Evolutionary conservation across 257 asterid species (phyloP).

Genomic region (Ajuga chamaepitys): DNA sequence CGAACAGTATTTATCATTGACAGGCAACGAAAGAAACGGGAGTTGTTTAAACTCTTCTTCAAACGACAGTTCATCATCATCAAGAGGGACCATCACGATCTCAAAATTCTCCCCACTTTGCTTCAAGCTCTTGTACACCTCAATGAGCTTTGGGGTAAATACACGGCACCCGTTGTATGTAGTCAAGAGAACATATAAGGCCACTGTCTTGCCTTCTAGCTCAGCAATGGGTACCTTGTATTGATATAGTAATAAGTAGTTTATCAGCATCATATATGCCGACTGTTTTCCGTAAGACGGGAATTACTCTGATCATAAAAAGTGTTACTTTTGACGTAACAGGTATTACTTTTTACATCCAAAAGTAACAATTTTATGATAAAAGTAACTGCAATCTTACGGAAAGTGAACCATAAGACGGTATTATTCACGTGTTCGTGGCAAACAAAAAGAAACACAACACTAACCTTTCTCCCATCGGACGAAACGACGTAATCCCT

Average conservation of each 20-base stretch:
- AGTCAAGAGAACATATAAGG: slow-evolving; percentile 50
- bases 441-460: not conserved
- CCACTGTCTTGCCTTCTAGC: slow-evolving; percentile 77
- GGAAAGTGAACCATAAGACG: too few relatives aligned
- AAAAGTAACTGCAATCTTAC: not conserved
- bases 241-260: not conserved
- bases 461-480: slow-evolving; percentile 65
- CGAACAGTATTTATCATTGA: slow-evolving; percentile 40
- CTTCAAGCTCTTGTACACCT: slow-evolving; percentile 45
- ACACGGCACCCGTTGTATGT: slow-evolving; percentile 23
- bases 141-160: slow-evolving; percentile 48
- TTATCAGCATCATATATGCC: not conserved
- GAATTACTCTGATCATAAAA: too few relatives aligned
- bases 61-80: slow-evolving; percentile 47
- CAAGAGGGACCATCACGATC: slow-evolving; percentile 81
- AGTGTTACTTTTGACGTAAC: too few relatives aligned
- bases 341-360: too few relatives aligned
- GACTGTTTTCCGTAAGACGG: too few relatives aligned
- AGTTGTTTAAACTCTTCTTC: slow-evolving; percentile 34
- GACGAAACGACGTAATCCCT: slow-evolving; percentile 61
- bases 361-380: not conserved
- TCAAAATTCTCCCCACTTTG: slow-evolving; percentile 50
- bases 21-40: slow-evolving; percentile 78
- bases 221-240: slow-evolving; percentile 59
- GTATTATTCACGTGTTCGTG: too few relatives aligned